phyloP scores from a whole-genome alignment of 2,329 filamentous ascomycete species.

The Trichoderma brevicompactum region DNA sequence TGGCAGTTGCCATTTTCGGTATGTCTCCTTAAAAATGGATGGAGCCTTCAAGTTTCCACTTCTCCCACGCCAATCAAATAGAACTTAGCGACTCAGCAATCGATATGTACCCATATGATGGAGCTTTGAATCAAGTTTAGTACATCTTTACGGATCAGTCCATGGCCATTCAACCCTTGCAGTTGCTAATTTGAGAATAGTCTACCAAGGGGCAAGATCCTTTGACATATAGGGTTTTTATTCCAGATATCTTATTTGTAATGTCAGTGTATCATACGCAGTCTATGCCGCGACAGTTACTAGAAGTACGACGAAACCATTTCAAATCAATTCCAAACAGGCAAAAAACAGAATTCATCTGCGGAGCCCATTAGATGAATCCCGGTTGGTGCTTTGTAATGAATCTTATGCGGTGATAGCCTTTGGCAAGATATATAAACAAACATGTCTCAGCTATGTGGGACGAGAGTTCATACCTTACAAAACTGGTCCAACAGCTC shows the following conservation, averaged over 20 bases:
- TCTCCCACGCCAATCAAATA: not conserved
- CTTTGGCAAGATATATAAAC: too few relatives aligned
- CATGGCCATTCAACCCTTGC: not conserved
- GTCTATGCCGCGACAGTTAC: not conserved
- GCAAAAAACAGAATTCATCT: too few relatives aligned
- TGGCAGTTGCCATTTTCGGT: constrained; percentile 9
- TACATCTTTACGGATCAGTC: not conserved
- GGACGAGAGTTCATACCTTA: too few relatives aligned
- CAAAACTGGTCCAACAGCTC: too few relatives aligned
- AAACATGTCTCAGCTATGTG: too few relatives aligned
- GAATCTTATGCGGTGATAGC: too few relatives aligned
- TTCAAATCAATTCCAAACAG: too few relatives aligned
- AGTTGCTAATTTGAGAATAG: constrained; percentile 6
- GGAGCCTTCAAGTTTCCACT: not conserved
- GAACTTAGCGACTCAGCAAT: not conserved
- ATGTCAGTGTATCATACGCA: too few relatives aligned
- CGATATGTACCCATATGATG: not conserved
- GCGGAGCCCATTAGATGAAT: too few relatives aligned
- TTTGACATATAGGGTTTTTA: not conserved
- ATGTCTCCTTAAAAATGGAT: not conserved
- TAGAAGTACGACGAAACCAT: too few relatives aligned
- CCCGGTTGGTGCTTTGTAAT: too few relatives aligned
- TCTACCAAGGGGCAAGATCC: not conserved
- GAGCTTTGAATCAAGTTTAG: not conserved
- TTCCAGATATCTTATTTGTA: not conserved